Evolutionary conservation across 73 alveolate species (phyloP).

Genomic region (Blepharisma stoltei): DNA sequence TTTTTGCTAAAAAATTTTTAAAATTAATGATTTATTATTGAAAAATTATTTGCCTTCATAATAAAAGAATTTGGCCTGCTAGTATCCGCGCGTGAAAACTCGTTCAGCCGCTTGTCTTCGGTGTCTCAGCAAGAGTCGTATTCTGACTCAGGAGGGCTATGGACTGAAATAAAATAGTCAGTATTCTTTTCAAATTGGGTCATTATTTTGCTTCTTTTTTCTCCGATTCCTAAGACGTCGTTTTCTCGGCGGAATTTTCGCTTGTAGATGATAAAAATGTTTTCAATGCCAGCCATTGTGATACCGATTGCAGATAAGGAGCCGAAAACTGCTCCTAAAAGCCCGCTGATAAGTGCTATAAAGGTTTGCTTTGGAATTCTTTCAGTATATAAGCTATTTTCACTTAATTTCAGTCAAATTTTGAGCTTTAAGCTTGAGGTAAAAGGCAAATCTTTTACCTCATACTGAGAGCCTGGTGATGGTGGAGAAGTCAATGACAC

Average conservation of each 20-base stretch:
- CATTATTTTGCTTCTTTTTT: no score
- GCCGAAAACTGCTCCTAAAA: conserved; percentile 1
- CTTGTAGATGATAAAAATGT: no score
- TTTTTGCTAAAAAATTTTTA: neutral
- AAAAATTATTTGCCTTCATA: no score
- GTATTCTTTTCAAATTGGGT: no score
- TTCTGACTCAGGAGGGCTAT: no score
- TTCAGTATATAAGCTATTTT: neutral
- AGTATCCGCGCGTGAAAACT: no score
- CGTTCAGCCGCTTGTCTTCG: no score
- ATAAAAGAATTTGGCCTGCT: no score
- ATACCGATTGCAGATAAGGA: neutral
- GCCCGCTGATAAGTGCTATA: neutral
- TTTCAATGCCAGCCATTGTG: neutral
- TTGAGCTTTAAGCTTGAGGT: neutral
- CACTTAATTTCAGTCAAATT: neutral
- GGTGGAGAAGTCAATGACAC: neutral
- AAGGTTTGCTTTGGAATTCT: neutral
- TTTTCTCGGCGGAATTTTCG: no score
- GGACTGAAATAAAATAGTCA: no score
- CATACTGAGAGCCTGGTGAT: neutral
- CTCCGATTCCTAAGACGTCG: no score
- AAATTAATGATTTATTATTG: neutral
- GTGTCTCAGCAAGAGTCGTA: no score
- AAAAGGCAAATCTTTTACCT: neutral